Conservation (phyloP, 202 grass and related monocot genomes). For the Eragrostis tef region DNA sequence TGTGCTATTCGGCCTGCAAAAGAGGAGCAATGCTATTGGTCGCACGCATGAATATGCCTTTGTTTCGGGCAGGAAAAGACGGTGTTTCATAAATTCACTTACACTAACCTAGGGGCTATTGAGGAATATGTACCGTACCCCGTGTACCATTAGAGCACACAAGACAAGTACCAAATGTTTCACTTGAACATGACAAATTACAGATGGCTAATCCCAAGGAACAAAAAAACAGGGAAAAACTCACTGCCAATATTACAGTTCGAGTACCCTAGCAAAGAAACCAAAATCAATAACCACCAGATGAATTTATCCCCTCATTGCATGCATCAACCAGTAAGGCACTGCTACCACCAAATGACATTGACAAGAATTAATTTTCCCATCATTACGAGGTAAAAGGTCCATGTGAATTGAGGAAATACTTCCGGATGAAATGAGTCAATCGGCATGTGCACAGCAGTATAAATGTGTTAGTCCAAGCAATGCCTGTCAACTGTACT, state of each 20-base stretch:
- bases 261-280: conserved; percentile 45
- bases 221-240: conserved; percentile 9
- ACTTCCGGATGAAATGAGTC: background rate
- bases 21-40: too few relatives aligned
- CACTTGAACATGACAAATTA: background rate
- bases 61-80: too few relatives aligned
- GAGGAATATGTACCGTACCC: too few relatives aligned
- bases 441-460: background rate
- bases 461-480: conserved; percentile 15
- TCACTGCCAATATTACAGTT: conserved; percentile 51
- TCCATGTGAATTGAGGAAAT: too few relatives aligned
- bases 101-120: too few relatives aligned
- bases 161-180: too few relatives aligned
- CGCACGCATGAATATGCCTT: too few relatives aligned
- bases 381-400: too few relatives aligned
- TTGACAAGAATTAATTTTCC: too few relatives aligned
- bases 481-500: conserved; percentile 24
- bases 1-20: too few relatives aligned
- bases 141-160: too few relatives aligned
- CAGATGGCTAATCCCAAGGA: conserved; percentile 8
- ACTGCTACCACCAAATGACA: background rate
- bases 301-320: background rate
- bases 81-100: too few relatives aligned
- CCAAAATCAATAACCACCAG: conserved; percentile 8
- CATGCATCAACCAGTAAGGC: conserved; percentile 14